Evolutionary conservation across 441 rosid species (phyloP), one percentile per base, ranked within the genome.

Genomic region (Adansonia rubrostipa): DNA sequence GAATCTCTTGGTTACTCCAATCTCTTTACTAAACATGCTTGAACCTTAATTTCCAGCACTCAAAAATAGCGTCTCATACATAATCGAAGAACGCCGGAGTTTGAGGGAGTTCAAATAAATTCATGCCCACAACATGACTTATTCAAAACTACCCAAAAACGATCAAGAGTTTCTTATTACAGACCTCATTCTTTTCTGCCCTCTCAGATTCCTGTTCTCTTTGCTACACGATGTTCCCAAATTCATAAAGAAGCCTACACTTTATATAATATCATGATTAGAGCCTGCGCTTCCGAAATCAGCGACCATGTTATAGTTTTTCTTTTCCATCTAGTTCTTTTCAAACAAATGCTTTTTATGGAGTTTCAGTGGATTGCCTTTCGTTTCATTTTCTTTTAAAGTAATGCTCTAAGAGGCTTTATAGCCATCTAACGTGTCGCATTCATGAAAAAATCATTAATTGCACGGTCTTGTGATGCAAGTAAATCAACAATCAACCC

Each of bases 311-410:
- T 76, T 53, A 36, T 3, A 3, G 36, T 33, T 33, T 33, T 33
- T 33, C 36, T 33, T 33, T 33, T 42, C 17, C 65, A 24, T 74
- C 15, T 88, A 9, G 4, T 57, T 50, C 61, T 88, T 48, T 88
- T 84, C 77, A 88, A 86, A 80, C 84, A 80, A 68, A 87, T 90
- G 93, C 68, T 81, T 17, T 48, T n/a, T 14, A 76, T 57, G 88
- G 86, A 77, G 75, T 86, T 66, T 33, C 51, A 1, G 86, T 91
- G 33, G 89, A 87, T 78, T 58, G 77, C 80, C 85, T 90, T 61
- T 85, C 93, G 3, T 81, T 90, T 75, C 91, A 92, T 6, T 90
- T 90, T 77, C 78, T 90, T 13, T n/a, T 88, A 33, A 90, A 90
- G 82, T 89, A 86, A 66, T 86, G 89, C 72, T 69, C 85, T 3